Conservation (phyloP, 306 rosid species). For the Begonia masoniana region DNA sequence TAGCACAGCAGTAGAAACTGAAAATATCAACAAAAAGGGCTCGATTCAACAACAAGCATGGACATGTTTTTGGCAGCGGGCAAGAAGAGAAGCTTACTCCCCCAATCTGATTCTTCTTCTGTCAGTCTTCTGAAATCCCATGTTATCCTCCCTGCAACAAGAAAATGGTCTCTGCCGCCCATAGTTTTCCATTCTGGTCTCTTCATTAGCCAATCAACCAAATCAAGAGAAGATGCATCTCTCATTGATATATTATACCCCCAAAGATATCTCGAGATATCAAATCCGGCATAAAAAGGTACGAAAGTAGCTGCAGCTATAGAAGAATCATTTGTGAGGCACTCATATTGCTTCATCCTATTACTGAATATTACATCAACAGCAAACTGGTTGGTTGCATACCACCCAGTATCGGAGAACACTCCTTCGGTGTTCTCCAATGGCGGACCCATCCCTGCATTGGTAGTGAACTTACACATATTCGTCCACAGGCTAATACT, state of each 20-base stretch:
- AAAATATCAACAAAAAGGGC: slow-evolving; percentile 24
- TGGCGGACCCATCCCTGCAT: slow-evolving; percentile 97
- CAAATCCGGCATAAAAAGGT: slow-evolving; percentile 96
- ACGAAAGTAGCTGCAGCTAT: slow-evolving; percentile 81
- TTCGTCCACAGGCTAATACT: slow-evolving; percentile 87
- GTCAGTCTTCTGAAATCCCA: slow-evolving; percentile 91
- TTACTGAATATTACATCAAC: slow-evolving; percentile 89
- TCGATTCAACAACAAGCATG: slow-evolving; percentile 97
- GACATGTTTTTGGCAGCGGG: slow-evolving; percentile 97
- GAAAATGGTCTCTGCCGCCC: slow-evolving; percentile 93
- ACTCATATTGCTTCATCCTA: slow-evolving; percentile 95
- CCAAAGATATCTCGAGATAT: slow-evolving; percentile 88
- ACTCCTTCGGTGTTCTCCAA: slow-evolving; percentile 92
- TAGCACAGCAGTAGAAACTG: too few species aligned
- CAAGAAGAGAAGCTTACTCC: slow-evolving; percentile 83
- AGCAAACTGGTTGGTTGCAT: slow-evolving; percentile 90
- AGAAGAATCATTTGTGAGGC: slow-evolving; percentile 78
- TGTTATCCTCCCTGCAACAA: slow-evolving; percentile 90
- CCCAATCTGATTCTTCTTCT: slow-evolving; percentile 75
- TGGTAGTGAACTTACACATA: slow-evolving; percentile 89
- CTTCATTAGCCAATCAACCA: slow-evolving; percentile 83
- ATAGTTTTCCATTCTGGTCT: slow-evolving; percentile 88
- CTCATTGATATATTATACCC: slow-evolving; percentile 68
- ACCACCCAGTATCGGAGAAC: slow-evolving; percentile 74
- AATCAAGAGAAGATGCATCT: slow-evolving; percentile 87